Conservation (phyloP, 768 basidiomycete species). For the Tremella mesenterica region DNA sequence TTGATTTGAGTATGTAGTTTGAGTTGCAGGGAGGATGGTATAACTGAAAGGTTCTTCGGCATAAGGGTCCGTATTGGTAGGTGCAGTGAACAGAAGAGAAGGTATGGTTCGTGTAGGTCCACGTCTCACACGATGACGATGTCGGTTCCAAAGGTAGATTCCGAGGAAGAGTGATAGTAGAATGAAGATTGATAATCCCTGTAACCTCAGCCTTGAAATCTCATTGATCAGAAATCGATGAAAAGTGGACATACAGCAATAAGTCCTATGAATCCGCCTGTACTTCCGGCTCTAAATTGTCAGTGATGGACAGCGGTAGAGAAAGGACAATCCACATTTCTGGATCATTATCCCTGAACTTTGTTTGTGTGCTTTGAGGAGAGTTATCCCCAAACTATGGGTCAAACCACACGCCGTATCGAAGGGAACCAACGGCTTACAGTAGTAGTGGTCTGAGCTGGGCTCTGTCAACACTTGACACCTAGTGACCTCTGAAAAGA, state of each 20-base stretch:
- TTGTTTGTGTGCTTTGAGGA: too few species aligned
- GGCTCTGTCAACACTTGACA: too few species aligned
- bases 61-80: background rate
- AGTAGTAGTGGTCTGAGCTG: too few species aligned
- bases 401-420: too few species aligned
- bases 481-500: too few species aligned
- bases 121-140: constrained; percentile 6
- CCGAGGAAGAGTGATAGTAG: constrained; percentile 39
- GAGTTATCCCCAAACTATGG: too few species aligned
- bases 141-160: constrained; percentile 52
- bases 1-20: background rate
- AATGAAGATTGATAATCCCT: constrained; percentile 43
- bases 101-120: background rate
- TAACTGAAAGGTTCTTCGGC: background rate
- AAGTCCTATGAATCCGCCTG: constrained; percentile 5
- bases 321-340: background rate
- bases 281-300: background rate
- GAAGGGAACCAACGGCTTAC: too few species aligned
- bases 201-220: background rate
- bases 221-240: background rate
- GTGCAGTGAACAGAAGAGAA: background rate
- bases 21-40: background rate
- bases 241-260: background rate
- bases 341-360: background rate
- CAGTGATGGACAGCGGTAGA: background rate